Evolutionary conservation across 78 protist genomes (phyloP).

Genomic region (Chrysochromulina parva): DNA sequence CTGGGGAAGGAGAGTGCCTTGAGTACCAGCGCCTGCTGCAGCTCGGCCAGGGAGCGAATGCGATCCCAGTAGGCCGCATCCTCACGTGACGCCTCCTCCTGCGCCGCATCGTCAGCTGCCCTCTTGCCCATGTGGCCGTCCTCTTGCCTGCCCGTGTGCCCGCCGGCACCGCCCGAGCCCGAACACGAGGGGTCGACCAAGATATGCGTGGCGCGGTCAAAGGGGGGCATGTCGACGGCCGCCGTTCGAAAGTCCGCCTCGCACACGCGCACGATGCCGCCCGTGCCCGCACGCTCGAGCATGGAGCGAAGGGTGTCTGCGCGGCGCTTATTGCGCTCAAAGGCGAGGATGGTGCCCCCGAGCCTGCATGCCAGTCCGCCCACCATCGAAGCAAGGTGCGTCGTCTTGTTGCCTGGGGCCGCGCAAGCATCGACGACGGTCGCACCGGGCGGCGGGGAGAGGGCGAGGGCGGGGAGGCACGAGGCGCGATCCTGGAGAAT

Average conservation of each 20-base stretch:
- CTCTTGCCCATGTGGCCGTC: no score
- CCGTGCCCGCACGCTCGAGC: background rate
- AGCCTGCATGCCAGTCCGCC: no score
- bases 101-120: no score
- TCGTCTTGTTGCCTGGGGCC: slow-evolving; percentile 74
- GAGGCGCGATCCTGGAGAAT: slow-evolving; percentile 62
- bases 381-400: slow-evolving; percentile 4
- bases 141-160: no score
- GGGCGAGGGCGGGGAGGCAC: slow-evolving; percentile 64
- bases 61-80: no score
- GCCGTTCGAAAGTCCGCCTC: background rate
- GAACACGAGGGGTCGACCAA: slow-evolving; percentile 57
- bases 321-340: slow-evolving; percentile 33
- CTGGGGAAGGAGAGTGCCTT: slow-evolving; percentile 53
- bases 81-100: no score
- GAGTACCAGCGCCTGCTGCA: background rate
- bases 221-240: background rate
- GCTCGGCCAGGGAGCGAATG: background rate
- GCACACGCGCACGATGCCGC: background rate
- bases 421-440: slow-evolving; percentile 64
- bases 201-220: background rate
- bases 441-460: slow-evolving; percentile 39
- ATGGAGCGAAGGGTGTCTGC: no score
- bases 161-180: slow-evolving; percentile 11
- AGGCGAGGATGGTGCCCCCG: slow-evolving; percentile 28